A percentile compares a stretch with the other conserved stretches of the same genome.
phyloP scores from a whole-genome alignment of 805 yeast species.

The Candida ficus region DNA sequence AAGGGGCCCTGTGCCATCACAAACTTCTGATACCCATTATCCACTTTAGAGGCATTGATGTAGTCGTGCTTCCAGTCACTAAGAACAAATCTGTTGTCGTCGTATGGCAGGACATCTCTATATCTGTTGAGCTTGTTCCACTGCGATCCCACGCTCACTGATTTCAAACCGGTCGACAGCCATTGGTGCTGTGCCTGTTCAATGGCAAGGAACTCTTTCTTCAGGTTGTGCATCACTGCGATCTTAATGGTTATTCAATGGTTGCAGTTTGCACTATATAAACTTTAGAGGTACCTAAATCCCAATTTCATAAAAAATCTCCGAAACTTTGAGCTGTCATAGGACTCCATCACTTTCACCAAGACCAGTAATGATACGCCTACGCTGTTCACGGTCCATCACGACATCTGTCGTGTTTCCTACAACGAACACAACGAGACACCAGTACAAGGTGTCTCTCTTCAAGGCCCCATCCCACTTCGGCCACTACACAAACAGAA shows the following conservation, averaged over 20 bases:
- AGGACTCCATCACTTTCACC: too few relatives aligned
- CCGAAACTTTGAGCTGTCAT: too few relatives aligned
- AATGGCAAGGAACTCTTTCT: too few relatives aligned
- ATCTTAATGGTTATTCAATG: too few relatives aligned
- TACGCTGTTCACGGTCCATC: conserved; percentile 6
- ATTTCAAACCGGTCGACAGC: background rate
- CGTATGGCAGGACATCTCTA: conserved; percentile 61
- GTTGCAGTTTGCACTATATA: too few relatives aligned
- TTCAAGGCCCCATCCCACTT: conserved; percentile 54
- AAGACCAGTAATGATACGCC: conserved; percentile 10
- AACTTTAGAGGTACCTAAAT: too few relatives aligned
- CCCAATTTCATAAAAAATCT: too few relatives aligned
- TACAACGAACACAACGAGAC: background rate
- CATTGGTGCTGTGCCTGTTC: background rate
- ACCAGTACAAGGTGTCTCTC: conserved; percentile 18
- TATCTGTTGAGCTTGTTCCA: conserved; percentile 42
- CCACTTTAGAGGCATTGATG: conserved; percentile 20
- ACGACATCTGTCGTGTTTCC: conserved; percentile 22
- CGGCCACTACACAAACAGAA: conserved; percentile 77
- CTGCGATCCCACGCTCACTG: background rate
- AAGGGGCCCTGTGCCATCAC: conserved; percentile 82
- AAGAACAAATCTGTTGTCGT: conserved; percentile 47
- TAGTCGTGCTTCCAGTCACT: conserved; percentile 23
- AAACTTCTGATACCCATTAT: conserved; percentile 30
- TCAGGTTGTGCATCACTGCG: too few relatives aligned